These are phyloP conservation scores for Phalaenopsis aphrodite DNA, from an alignment of 106 monocot species.

Conservation along the genomic window DNA sequence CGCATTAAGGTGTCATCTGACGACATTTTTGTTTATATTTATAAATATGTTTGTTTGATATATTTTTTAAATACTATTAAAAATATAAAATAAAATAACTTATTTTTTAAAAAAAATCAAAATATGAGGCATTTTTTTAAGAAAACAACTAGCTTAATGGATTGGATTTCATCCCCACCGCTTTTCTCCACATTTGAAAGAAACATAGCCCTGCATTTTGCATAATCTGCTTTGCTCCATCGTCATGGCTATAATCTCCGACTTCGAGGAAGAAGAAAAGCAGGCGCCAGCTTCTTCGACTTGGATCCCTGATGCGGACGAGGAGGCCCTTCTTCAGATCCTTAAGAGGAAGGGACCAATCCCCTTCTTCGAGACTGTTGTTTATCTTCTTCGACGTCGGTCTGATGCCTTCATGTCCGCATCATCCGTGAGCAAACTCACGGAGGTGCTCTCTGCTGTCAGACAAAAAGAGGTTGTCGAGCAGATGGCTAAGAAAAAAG, in stretches of 20 bases:
- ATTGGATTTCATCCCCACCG: too few species aligned
- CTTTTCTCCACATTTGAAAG: too few species aligned
- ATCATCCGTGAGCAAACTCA: conserved; percentile 22
- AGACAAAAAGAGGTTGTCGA: conserved; percentile 34
- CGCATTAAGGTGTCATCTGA: too few species aligned
- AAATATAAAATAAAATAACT: too few species aligned
- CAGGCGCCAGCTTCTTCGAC: conserved; percentile 3
- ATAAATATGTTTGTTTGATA: too few species aligned
- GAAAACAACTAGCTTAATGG: too few species aligned
- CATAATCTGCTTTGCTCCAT: too few species aligned
- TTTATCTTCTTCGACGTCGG: conserved; percentile 23
- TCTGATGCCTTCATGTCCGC: conserved; percentile 37
- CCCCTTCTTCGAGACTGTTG: conserved; percentile 27
- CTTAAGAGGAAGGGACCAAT: conserved; percentile 27
- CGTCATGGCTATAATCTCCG: conserved; percentile 41
- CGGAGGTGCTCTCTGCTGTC: conserved; percentile 19
- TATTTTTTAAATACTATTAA: too few species aligned
- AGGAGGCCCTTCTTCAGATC: conserved; percentile 18
- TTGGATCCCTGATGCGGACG: conserved; percentile 4
- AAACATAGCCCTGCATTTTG: too few species aligned
- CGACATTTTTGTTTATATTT: too few species aligned
- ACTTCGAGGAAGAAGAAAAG: conserved; percentile 16
- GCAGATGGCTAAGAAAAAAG: conserved; percentile 13
- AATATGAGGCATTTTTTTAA: too few species aligned
- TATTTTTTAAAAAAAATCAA: too few species aligned